Evolutionary conservation across 163 green algal species (phyloP).

Genomic region (Chlorella variabilis): DNA sequence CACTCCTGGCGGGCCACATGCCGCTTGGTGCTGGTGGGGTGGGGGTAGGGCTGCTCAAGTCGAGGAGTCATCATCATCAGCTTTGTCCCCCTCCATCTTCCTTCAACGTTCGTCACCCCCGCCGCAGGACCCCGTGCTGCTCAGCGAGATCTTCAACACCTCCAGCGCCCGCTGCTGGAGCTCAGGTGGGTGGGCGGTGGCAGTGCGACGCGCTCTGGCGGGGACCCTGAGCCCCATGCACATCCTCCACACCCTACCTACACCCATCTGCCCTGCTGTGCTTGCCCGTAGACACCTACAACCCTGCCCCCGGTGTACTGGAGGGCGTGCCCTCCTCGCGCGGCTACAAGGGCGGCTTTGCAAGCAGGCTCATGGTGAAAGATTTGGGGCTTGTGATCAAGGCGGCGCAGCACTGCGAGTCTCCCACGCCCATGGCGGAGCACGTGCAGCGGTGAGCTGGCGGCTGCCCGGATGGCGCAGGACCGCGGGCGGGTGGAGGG

Average conservation of each 20-base stretch:
- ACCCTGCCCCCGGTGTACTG: slow-evolving; percentile 65
- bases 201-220: neutral
- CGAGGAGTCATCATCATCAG: too few species aligned
- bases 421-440: slow-evolving; percentile 43
- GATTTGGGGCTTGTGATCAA: slow-evolving; percentile 43
- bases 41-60: too few species aligned
- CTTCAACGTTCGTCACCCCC: neutral
- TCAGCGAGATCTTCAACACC: slow-evolving; percentile 73
- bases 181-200: slow-evolving; percentile 34
- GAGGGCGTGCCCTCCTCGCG: slow-evolving; percentile 62
- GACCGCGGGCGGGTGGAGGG: too few species aligned
- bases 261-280: neutral
- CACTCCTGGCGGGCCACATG: too few species aligned
- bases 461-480: too few species aligned
- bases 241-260: neutral
- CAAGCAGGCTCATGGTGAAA: slow-evolving; percentile 66
- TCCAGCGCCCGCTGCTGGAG: slow-evolving; percentile 73
- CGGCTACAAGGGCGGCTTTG: slow-evolving; percentile 70
- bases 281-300: slow-evolving; percentile 41
- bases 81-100: too few species aligned
- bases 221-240: neutral
- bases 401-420: slow-evolving; percentile 38
- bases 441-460: slow-evolving; percentile 18
- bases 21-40: too few species aligned
- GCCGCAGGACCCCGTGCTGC: slow-evolving; percentile 50